Evolutionary conservation across 306 rosid species (phyloP), one percentile per base, ranked within the genome.

Genomic region (Hippophae gyantsensis): DNA sequence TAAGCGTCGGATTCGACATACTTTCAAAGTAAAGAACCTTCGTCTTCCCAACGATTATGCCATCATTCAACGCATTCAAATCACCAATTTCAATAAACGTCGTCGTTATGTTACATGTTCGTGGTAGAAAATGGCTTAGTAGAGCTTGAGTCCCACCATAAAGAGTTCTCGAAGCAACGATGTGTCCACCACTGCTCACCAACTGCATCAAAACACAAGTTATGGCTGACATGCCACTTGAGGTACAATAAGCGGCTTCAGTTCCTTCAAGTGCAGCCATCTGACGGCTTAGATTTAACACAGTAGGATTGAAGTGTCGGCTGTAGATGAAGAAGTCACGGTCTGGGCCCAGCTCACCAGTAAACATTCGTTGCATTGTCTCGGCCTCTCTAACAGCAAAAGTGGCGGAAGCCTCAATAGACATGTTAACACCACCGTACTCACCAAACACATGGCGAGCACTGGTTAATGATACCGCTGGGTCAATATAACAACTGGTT

Each of bases 381-480:
- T 93, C 99, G 3, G 99, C 90, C 13, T 93, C 99, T 90, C 88
- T 93, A 40, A 93, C 99, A 1, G 99, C 88, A 79, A 93, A 93
- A 5, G 99, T 88, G 3, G 93, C 99, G 1, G 99, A 93, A 5
- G 99, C 95, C 63, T 93, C 99, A 12, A 93, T 93, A 9, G 99
- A 93, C 99, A 93, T 93, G 84, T 93, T 93, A 0, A 93, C 97
- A 0, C 99, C 99, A 0, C 99, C 99, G 51, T 93, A 97, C 69
- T 93, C 95, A 3, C 99, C 99, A 65, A 93, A 93, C 54, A 88
- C 99, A 47, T 93, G 99, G 3, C 99, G 85, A 4, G 84, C 80
- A 43, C 69, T 68, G 0, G 97, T 97, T 3, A 93, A 43, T 11
- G 99, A 78, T 0, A 86, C 81, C 6, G 95, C 94, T 0, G 99